Evolutionary conservation across 164 flowering plant genomes (phyloP).

Genomic region (Magnolia changhungtana): DNA sequence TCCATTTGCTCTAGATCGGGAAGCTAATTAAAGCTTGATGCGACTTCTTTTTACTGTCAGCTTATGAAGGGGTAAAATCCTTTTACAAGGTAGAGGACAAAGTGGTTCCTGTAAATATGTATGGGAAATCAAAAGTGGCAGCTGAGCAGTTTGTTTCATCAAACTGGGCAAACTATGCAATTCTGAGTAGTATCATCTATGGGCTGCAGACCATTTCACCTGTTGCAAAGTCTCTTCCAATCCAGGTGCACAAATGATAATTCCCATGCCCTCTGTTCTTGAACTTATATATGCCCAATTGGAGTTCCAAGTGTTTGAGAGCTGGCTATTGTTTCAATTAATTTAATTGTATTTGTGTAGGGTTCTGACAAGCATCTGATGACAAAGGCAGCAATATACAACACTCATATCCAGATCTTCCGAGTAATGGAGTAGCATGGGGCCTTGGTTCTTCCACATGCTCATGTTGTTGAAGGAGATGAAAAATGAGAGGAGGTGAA

Average conservation of each 20-base stretch:
- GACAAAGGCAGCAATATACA: too few relatives aligned
- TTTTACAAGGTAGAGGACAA: slow-evolving; percentile 93
- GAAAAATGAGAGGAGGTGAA: too few relatives aligned
- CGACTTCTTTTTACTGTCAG: slow-evolving; percentile 32
- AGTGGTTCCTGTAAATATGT: slow-evolving; percentile 75
- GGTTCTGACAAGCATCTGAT: too few relatives aligned
- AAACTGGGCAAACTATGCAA: slow-evolving; percentile 68
- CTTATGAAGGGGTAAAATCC: slow-evolving; percentile 87
- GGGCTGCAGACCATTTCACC: slow-evolving; percentile 87
- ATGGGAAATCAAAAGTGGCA: slow-evolving; percentile 85
- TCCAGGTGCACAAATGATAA: slow-evolving; percentile 51
- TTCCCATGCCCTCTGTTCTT: neutral
- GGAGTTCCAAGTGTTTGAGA: too few relatives aligned
- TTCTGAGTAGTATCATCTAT: slow-evolving; percentile 86
- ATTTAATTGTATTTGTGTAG: too few relatives aligned
- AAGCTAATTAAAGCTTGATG: slow-evolving; percentile 7
- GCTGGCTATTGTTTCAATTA: too few relatives aligned
- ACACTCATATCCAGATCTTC: too few relatives aligned
- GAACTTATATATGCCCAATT: too few relatives aligned
- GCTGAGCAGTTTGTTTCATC: slow-evolving; percentile 66
- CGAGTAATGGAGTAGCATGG: too few relatives aligned
- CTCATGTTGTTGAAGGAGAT: too few relatives aligned
- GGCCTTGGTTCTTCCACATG: too few relatives aligned
- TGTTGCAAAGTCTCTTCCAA: slow-evolving; percentile 80
- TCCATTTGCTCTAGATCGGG: neutral